Evolutionary conservation across 1,139 yeast species (phyloP).

Genomic region (Candida smagusa): DNA sequence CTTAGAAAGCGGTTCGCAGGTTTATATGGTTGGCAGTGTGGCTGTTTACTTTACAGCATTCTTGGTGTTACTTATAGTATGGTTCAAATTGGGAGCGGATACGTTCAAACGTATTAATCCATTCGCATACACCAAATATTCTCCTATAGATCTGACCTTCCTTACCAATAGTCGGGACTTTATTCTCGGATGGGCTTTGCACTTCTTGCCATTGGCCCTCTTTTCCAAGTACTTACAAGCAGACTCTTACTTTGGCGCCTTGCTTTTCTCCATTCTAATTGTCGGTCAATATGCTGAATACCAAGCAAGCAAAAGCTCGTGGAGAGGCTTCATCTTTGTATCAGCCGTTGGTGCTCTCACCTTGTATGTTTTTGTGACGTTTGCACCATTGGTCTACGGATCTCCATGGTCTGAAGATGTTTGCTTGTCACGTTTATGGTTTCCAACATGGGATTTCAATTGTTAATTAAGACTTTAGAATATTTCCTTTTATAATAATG

Average conservation of each 20-base stretch:
- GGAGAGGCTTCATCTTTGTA: not conserved
- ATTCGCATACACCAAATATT: constrained; percentile 19
- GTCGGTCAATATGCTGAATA: constrained; percentile 31
- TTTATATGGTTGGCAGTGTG: constrained; percentile 37
- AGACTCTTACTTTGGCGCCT: constrained; percentile 4
- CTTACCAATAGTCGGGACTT: constrained; percentile 24
- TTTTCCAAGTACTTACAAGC: constrained; percentile 32
- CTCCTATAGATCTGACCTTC: constrained; percentile 13
- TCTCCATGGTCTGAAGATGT: constrained; percentile 25
- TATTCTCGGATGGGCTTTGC: constrained; percentile 33
- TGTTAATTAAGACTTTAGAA: no score
- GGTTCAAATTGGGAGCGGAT: constrained; percentile 19
- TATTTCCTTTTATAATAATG: no score
- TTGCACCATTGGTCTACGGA: constrained; percentile 37
- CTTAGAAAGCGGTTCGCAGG: constrained; percentile 19
- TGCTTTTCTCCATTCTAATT: constrained; percentile 33
- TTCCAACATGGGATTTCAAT: constrained; percentile 36
- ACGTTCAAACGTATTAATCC: constrained; percentile 32
- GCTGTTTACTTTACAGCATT: constrained; percentile 30
- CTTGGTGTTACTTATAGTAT: constrained; percentile 18
- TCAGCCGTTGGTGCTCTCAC: constrained; percentile 16
- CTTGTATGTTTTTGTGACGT: constrained; percentile 14
- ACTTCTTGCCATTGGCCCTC: constrained; percentile 33
- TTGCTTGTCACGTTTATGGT: constrained; percentile 30
- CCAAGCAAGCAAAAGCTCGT: constrained; percentile 19